Conservation (phyloP, 805 yeast species). For the Yueomyces sinensis region DNA sequence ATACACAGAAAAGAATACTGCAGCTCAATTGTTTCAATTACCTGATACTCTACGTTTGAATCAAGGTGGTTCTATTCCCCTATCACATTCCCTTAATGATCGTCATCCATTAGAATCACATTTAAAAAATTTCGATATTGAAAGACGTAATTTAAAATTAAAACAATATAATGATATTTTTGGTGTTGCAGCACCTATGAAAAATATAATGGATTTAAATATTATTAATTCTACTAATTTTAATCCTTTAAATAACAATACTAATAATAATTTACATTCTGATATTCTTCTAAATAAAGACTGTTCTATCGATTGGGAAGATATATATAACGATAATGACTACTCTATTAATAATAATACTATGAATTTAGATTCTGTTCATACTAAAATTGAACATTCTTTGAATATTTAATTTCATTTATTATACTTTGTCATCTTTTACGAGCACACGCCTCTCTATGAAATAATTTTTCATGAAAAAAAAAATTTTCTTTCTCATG, state of each 20-base stretch:
- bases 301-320: conserved; percentile 82
- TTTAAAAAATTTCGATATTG: conserved; percentile 65
- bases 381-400: conserved; percentile 52
- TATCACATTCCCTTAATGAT: conserved; percentile 48
- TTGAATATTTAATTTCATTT: too few relatives aligned
- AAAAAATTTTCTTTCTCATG: too few relatives aligned
- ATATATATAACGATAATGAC: conserved; percentile 61
- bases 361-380: conserved; percentile 42
- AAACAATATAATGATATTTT: conserved; percentile 72
- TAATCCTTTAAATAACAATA: conserved; percentile 43
- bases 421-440: too few relatives aligned
- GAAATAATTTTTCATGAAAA: too few relatives aligned
- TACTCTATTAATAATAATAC: conserved; percentile 15
- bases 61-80: conserved; percentile 43
- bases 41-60: conserved; percentile 56
- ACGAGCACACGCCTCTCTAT: too few relatives aligned
- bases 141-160: conserved; percentile 54
- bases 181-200: conserved; percentile 91
- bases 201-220: conserved; percentile 76
- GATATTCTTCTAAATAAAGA: conserved; percentile 77
- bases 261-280: conserved; percentile 36
- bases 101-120: conserved; percentile 82
- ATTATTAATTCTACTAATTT: conserved; percentile 59
- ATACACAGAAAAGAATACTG: neutral
- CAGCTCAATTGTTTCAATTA: conserved; percentile 25